phyloP scores from a whole-genome alignment of 1,284 basidiomycete genomes.

The Sporisorium graminicola region DNA sequence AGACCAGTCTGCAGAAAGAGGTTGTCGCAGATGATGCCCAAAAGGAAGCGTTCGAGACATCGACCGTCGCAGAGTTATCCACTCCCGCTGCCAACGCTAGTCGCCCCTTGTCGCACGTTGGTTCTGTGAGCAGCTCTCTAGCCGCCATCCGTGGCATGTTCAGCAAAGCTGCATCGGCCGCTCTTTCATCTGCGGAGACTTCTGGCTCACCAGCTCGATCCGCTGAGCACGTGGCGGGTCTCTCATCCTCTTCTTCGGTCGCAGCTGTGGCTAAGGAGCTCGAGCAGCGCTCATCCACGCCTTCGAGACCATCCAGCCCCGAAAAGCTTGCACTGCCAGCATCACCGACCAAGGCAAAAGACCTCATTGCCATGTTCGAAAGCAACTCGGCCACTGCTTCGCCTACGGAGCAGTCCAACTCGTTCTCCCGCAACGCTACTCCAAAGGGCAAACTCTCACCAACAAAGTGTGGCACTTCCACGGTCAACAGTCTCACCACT shows the following conservation, averaged over 20 bases:
- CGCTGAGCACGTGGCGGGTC: background rate
- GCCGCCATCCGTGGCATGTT: slow-evolving; percentile 40
- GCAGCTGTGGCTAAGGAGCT: slow-evolving; percentile 25
- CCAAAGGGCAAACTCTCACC: slow-evolving; percentile 32
- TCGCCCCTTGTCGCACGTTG: slow-evolving; percentile 29
- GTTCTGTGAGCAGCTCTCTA: slow-evolving; percentile 33
- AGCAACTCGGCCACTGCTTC: slow-evolving; percentile 35
- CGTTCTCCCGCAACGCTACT: slow-evolving; percentile 17
- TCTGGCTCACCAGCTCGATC: slow-evolving; percentile 8
- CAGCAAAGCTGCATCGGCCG: slow-evolving; percentile 23
- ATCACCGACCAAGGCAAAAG: slow-evolving; percentile 58
- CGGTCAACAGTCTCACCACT: slow-evolving; percentile 19
- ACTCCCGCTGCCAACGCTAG: slow-evolving; percentile 3
- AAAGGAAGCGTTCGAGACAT: background rate
- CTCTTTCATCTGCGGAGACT: slow-evolving; percentile 9
- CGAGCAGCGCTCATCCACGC: slow-evolving; percentile 18
- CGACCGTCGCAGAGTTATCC: slow-evolving; percentile 4
- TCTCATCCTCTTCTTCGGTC: slow-evolving; percentile 15
- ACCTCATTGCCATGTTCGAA: slow-evolving; percentile 59
- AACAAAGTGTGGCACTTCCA: slow-evolving; percentile 14
- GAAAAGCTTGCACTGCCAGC: slow-evolving; percentile 35
- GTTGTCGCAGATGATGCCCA: slow-evolving; percentile 11
- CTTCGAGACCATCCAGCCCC: slow-evolving; percentile 29
- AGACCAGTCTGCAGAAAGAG: slow-evolving; percentile 34
- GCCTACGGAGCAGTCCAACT: slow-evolving; percentile 31